phyloP scores from a whole-genome alignment of 2,329 filamentous ascomycete genomes.

The Monilinia fructicola region DNA sequence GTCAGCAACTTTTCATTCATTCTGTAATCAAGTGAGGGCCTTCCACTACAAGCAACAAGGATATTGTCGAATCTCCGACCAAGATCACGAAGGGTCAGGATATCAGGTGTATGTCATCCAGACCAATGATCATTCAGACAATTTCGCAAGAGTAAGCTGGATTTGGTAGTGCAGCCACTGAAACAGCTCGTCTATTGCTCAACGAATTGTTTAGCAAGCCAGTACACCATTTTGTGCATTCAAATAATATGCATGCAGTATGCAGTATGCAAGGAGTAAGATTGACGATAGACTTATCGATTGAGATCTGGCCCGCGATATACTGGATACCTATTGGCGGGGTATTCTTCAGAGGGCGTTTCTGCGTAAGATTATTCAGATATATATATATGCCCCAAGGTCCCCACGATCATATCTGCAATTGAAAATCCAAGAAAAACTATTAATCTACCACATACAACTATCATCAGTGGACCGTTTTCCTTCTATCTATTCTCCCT shows the following conservation, averaged over 20 bases:
- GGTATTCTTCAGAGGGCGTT: neutral
- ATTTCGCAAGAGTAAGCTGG: slow-evolving; percentile 9
- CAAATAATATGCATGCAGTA: neutral
- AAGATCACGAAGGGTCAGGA: neutral
- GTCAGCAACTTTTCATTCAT: neutral
- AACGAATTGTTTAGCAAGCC: slow-evolving; percentile 1
- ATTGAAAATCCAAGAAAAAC: neutral
- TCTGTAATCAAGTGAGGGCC: neutral
- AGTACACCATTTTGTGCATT: neutral
- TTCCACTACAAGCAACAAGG: neutral
- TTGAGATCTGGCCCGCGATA: neutral
- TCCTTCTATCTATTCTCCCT: neutral
- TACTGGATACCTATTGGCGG: neutral
- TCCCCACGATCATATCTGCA: neutral
- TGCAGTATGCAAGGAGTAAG: neutral
- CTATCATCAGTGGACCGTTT: neutral
- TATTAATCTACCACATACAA: neutral
- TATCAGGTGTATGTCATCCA: neutral
- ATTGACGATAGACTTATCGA: neutral
- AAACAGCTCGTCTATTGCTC: neutral
- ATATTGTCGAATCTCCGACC: neutral
- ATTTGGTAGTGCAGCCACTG: slow-evolving; percentile 13
- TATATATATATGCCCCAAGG: neutral
- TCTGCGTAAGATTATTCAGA: neutral
- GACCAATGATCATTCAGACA: neutral